These are phyloP conservation scores for Fibroporia radiculosa DNA, from an alignment of 768 basidiomycete species.

Conservation along the genomic window DNA sequence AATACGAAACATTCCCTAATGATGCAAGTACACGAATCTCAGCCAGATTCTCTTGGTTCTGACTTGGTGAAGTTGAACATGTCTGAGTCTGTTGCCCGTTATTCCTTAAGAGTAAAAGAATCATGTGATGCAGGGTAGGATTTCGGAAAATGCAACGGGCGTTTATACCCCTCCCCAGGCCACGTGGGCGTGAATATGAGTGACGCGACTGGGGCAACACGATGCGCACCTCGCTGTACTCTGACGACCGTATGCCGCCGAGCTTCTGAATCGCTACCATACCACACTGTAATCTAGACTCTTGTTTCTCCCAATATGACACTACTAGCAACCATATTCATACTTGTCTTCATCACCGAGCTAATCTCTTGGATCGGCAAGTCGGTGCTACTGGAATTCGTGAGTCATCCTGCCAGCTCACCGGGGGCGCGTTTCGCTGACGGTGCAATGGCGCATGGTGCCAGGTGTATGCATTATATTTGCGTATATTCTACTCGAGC, in stretches of 20 bases:
- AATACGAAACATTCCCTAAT: too few species aligned
- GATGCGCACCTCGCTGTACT: too few species aligned
- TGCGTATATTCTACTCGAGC: conserved; percentile 53
- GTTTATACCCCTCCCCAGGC: too few species aligned
- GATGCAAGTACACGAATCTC: too few species aligned
- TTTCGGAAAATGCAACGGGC: too few species aligned
- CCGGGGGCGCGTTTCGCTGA: conserved; percentile 3
- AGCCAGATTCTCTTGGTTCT: too few species aligned
- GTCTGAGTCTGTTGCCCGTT: too few species aligned
- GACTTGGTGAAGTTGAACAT: too few species aligned
- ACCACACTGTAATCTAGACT: background rate
- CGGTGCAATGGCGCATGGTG: background rate
- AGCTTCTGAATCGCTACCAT: background rate
- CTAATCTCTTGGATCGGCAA: conserved; percentile 86
- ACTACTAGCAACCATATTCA: conserved; percentile 75
- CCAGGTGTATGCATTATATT: conserved; percentile 70
- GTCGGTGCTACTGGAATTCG: conserved; percentile 72
- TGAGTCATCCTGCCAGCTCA: conserved; percentile 32
- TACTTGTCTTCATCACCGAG: conserved; percentile 75
- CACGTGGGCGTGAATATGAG: too few species aligned
- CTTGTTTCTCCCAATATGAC: conserved; percentile 43
- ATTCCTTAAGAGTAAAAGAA: too few species aligned
- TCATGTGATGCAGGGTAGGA: too few species aligned
- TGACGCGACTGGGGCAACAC: too few species aligned
- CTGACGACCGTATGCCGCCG: background rate